Base-by-base conservation (phyloP, 345 rosid genomes). In the Gossypium arboreum region DNA sequence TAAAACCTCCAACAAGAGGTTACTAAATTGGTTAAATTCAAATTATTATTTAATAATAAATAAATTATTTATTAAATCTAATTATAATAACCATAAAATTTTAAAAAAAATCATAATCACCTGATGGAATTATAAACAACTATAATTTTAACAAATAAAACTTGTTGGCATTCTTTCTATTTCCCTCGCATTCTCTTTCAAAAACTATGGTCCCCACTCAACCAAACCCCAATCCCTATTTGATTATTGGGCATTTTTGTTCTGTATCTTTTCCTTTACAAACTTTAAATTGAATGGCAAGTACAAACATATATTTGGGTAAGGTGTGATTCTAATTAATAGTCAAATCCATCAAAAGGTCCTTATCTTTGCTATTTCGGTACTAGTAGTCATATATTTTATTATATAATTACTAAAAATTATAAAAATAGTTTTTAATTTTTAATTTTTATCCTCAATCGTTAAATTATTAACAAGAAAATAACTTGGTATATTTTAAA, bases 101-200 rank as follows among this genome's bases (percentile, higher is more conserved):
- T 9, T 1, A 9, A 45, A 10, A 45, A 9, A 8, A 45, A 10
- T 45, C 12, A 9, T 45, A 45, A 45, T 10, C 41, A 34, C 41
- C 41, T 34, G 41, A 45, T 9, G 3, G 12, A 45, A 8, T 1
- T 11, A 45, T 45, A 9, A 45, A 9, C 12, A 7, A 10, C 12
- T 45, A 10, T 45, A 45, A 0, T 10, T 9, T 9, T 22, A 29
- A 50, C 9, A 64, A n/a, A 64, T 24, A 39, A 34, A 41, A n/a
- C 25, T 64, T 11, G 15, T 18, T 64, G 27, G 25, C 69, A 64
- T 18, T n/a, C 27, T 41, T n/a, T 7, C 25, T n/a, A 20, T 47
- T 29, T 64, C 69, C 69, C 69, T 64, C 69, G 11, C 51, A 64
- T 64, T 41, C 50, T 41, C 51, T 41, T 64, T 64, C 50, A 64